Evolutionary conservation across 306 rosid species (phyloP).

Genomic region (Mucuna pruriens): DNA sequence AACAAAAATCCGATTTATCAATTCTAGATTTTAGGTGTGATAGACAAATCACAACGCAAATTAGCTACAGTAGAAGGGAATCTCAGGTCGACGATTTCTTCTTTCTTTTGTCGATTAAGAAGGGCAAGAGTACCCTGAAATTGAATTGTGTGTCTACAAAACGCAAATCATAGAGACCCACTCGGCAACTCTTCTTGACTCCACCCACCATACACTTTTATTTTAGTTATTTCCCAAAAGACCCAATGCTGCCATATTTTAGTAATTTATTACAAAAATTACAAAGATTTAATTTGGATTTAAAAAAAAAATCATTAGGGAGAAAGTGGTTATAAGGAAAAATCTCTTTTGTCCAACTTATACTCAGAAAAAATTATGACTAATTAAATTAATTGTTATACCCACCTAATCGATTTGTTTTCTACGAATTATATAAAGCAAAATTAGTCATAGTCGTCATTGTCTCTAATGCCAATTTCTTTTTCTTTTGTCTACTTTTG

Average conservation of each 20-base stretch:
- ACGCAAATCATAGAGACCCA: slow-evolving; percentile 21
- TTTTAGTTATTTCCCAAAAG: not conserved
- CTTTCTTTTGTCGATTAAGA: not conserved
- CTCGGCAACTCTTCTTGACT: slow-evolving; percentile 15
- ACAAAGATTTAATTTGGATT: not conserved
- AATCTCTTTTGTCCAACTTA: not conserved
- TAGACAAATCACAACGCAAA: slow-evolving; percentile 3
- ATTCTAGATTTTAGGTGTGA: not conserved
- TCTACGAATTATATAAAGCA: slow-evolving; percentile 18
- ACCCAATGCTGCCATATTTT: not conserved
- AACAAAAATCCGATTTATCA: not conserved
- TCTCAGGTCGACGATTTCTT: slow-evolving; percentile 17
- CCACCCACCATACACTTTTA: not conserved
- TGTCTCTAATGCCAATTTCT: not conserved
- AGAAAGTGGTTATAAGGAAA: not conserved
- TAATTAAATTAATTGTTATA: not conserved
- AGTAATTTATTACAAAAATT: not conserved
- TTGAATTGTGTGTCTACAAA: slow-evolving; percentile 10
- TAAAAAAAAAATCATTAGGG: not conserved
- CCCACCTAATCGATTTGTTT: slow-evolving; percentile 29
- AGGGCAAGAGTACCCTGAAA: not conserved
- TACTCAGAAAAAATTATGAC: not conserved
- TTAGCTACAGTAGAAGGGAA: not conserved
- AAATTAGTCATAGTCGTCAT: not conserved
- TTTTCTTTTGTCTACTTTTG: not conserved